Percentiles rank a stretch among this genome's conserved stretches.
Conservation (phyloP, 495 filamentous ascomycete genomes). For the Hypomontagnella monticulosa region DNA sequence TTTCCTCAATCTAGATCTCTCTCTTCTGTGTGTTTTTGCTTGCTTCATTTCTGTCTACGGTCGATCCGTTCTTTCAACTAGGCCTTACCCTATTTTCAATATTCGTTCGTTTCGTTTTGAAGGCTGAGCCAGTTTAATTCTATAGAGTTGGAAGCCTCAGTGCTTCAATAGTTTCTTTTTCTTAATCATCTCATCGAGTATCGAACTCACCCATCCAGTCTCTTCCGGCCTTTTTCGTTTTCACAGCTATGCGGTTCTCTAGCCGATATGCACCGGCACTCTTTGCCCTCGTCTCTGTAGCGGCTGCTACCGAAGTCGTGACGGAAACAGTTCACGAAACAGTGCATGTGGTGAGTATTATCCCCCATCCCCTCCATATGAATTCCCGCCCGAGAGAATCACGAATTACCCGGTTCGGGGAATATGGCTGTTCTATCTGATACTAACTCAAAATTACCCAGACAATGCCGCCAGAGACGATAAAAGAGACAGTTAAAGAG, state of each 20-base stretch:
- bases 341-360: constrained; percentile 26
- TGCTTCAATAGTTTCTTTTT: constrained; percentile 7
- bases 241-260: constrained; percentile 20
- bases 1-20: constrained; percentile 25
- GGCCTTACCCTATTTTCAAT: constrained; percentile 18
- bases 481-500: constrained; percentile 25
- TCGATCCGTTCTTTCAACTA: constrained; percentile 38
- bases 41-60: constrained; percentile 32
- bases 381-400: too few relatives aligned
- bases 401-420: too few relatives aligned
- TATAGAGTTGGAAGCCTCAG: constrained; percentile 13
- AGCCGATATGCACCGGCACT: constrained; percentile 18
- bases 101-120: constrained; percentile 40
- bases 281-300: constrained; percentile 19
- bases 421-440: not conserved
- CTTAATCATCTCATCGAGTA: constrained; percentile 8
- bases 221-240: constrained; percentile 5
- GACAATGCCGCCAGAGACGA: constrained; percentile 22
- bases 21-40: constrained; percentile 5
- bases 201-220: constrained; percentile 11
- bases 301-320: constrained; percentile 12
- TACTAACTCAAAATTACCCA: constrained; percentile 10
- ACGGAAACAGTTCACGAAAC: constrained; percentile 25
- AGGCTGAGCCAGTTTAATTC: constrained; percentile 37
- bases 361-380: not conserved